phyloP scores from a whole-genome alignment of 441 rosid species.

The Erodium moschatum region DNA sequence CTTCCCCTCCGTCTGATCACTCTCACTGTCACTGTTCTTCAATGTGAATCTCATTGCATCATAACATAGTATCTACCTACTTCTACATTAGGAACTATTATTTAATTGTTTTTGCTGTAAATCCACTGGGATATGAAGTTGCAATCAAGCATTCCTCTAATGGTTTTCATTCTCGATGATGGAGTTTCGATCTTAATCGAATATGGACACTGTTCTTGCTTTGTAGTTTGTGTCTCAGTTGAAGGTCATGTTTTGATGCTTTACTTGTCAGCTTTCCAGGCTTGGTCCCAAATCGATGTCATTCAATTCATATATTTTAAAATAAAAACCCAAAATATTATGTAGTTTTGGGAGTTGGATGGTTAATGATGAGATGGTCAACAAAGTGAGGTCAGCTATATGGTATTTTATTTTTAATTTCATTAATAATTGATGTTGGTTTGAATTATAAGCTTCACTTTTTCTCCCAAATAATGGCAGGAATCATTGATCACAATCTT shows the following conservation, averaged over 20 bases:
- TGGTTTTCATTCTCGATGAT: not conserved
- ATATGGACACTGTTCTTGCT: not conserved
- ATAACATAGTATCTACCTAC: slow-evolving; percentile 23
- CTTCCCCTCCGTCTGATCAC: slow-evolving; percentile 72
- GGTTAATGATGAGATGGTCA: not conserved
- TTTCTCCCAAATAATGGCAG: not conserved
- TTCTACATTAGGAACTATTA: slow-evolving; percentile 19
- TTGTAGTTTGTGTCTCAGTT: not conserved
- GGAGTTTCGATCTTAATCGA: not conserved
- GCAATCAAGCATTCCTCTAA: slow-evolving; percentile 23
- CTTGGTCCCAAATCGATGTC: not conserved
- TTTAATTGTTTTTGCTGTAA: slow-evolving; percentile 28
- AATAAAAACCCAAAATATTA: too few relatives aligned
- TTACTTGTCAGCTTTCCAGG: not conserved
- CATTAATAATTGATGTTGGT: not conserved
- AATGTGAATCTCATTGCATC: slow-evolving; percentile 24
- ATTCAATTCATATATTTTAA: too few relatives aligned
- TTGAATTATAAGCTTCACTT: not conserved
- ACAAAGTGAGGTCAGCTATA: not conserved
- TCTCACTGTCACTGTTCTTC: slow-evolving; percentile 11
- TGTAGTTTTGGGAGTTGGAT: too few relatives aligned
- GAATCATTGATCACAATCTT: slow-evolving; percentile 2
- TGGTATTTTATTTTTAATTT: not conserved
- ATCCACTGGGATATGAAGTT: slow-evolving; percentile 28
- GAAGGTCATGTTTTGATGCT: too few relatives aligned